Evolutionary conservation across 2,329 filamentous ascomycete genomes (phyloP).

Genomic region (Penicillium polonicum): DNA sequence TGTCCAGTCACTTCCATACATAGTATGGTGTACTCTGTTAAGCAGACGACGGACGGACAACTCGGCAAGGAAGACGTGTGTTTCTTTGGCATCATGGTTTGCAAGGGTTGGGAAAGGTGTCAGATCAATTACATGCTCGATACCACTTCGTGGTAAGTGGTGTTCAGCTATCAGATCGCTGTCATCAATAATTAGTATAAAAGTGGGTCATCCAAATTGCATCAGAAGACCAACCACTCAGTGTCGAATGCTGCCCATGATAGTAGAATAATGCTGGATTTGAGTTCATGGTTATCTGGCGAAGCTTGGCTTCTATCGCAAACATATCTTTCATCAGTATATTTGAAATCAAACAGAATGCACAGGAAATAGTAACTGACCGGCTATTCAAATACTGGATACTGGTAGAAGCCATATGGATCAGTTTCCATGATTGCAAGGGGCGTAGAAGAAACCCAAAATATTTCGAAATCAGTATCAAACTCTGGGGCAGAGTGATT

Average conservation of each 20-base stretch:
- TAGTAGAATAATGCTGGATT: slow-evolving; percentile 4
- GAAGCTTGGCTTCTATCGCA: slow-evolving; percentile 4
- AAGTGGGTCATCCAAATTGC: too few species aligned
- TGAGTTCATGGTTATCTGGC: slow-evolving; percentile 1
- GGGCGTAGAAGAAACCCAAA: slow-evolving; percentile 8
- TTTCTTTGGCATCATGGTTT: slow-evolving; percentile 1
- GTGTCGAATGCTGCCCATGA: slow-evolving; percentile 9
- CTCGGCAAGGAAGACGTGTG: slow-evolving; percentile 7
- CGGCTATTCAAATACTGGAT: slow-evolving; percentile 11
- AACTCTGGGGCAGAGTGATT: slow-evolving; percentile 6
- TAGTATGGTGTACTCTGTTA: slow-evolving; percentile 6
- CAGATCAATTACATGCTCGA: slow-evolving; percentile 8
- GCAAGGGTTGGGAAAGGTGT: slow-evolving; percentile 4
- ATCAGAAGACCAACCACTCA: neutral
- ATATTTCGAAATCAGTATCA: slow-evolving; percentile 7
- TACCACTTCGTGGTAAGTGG: slow-evolving; percentile 7
- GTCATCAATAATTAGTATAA: neutral
- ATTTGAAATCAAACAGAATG: too few species aligned
- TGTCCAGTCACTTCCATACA: slow-evolving; percentile 8
- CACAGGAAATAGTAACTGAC: neutral
- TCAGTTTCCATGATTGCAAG: slow-evolving; percentile 7
- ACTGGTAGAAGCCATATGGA: slow-evolving; percentile 9
- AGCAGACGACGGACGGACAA: slow-evolving; percentile 5
- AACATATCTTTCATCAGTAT: neutral
- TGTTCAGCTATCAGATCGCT: slow-evolving; percentile 8